Evolutionary conservation across 192 early-diverging fungal genomes (phyloP).

Genomic region (Thamnidium elegans): DNA sequence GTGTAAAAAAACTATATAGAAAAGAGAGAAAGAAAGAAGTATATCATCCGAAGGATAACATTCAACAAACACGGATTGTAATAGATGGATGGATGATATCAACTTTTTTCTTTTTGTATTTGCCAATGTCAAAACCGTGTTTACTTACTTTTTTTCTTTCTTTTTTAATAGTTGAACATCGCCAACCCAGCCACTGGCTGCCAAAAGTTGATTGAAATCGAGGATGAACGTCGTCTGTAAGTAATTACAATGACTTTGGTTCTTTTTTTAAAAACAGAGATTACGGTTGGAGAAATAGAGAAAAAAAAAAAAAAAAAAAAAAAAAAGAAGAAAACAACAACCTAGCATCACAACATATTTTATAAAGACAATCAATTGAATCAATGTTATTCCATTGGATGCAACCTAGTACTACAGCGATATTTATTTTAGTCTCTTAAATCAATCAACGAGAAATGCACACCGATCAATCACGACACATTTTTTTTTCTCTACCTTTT

Average conservation of each 20-base stretch:
- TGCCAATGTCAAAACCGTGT: neutral
- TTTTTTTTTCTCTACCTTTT: too few relatives aligned
- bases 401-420: too few relatives aligned
- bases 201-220: slow-evolving; percentile 97
- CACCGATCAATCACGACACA: too few relatives aligned
- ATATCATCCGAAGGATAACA: neutral
- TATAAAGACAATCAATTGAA: too few relatives aligned
- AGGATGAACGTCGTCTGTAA: slow-evolving; percentile 93
- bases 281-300: neutral
- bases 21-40: neutral
- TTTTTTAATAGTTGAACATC: slow-evolving; percentile 83
- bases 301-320: neutral
- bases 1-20: neutral
- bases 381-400: too few relatives aligned
- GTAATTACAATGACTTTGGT: slow-evolving; percentile 21
- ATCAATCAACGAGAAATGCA: too few relatives aligned
- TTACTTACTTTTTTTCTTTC: slow-evolving; percentile 5
- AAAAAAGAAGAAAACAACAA: neutral
- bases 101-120: neutral
- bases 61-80: neutral
- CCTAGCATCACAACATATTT: too few relatives aligned
- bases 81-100: neutral
- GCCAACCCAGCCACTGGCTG: slow-evolving; percentile 97
- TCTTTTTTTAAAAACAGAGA: neutral
- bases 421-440: too few relatives aligned